Evolutionary conservation across 2,329 filamentous ascomycete species (phyloP), one percentile per base, ranked within the genome.

Genomic region (Aspergillus niger): DNA sequence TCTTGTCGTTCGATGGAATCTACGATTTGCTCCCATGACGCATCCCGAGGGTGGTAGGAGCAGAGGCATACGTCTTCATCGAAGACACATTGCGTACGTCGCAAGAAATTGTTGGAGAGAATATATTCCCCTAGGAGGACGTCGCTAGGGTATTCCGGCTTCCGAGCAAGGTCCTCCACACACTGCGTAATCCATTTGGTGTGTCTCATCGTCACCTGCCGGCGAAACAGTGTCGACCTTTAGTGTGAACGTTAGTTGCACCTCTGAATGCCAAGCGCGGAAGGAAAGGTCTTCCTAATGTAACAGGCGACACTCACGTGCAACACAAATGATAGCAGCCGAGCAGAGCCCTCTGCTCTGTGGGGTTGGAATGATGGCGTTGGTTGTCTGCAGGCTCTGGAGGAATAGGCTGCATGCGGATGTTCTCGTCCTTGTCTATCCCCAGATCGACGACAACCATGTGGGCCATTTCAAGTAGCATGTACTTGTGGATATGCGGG

Each of bases 181-280:
- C 60, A 64, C 7, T 58, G 51, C 7, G 58, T 7, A n/a, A 64
- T 59, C 60, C 60, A 64, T 17, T 30, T 43, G 8, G 62, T 60
- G 28, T 60, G 17, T 26, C 39, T 57, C 62, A 64, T 62, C 6
- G 39, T 54, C 28, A 64, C 24, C 20, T 64, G 57, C 17, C 52
- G 54, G 15, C 57, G 57, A 20, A 64, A 62, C 26, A 60, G 30
- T 2, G 62, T 62, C 4, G 55, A 56, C 7, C 62, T 64, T 17
- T 5, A 1, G 8, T 24, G 1, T 22, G 13, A 2, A 11, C 8
- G 15, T 55, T 30, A 55, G 43, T 17, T 26, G n/a, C 5, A 22
- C 6, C 20, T 8, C 7, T 13, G 10, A 8, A 28, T 3, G 7
- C 3, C 11, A 13, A 8, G 22, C 11, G 10, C 24, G 13, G 22